A percentile compares a stretch with the other conserved stretches of the same genome.
Evolutionary conservation across 352 stramenopile genomes (phyloP).

Genomic region (Phytophthora litchii): DNA sequence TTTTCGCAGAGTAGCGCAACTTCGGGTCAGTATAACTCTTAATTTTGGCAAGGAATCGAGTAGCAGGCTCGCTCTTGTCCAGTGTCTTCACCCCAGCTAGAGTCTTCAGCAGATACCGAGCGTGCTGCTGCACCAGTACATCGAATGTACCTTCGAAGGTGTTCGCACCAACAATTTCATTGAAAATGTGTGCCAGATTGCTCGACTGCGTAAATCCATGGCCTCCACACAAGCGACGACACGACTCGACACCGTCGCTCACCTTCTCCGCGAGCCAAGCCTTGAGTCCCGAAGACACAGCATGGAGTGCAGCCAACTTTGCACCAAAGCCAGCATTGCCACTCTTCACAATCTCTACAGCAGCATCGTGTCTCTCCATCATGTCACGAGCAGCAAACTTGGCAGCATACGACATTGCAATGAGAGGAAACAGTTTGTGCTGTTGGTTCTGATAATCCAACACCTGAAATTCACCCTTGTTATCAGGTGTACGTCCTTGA

Average conservation of each 20-base stretch:
- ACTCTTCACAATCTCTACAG: constrained; percentile 25
- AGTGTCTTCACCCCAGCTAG: neutral
- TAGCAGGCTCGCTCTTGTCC: too few relatives aligned
- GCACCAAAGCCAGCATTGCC: constrained; percentile 11
- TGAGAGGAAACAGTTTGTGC: constrained; percentile 44
- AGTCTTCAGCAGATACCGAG: constrained; percentile 58
- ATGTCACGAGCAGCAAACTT: constrained; percentile 10
- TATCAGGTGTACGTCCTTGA: constrained; percentile 11
- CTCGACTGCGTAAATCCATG: constrained; percentile 29
- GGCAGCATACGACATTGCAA: constrained; percentile 51
- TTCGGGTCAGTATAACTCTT: constrained; percentile 38
- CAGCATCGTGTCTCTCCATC: constrained; percentile 20
- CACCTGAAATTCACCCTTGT: constrained; percentile 60
- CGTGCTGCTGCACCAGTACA: constrained; percentile 69
- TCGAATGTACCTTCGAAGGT: constrained; percentile 79
- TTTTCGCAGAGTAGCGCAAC: constrained; percentile 38
- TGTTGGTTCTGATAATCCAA: constrained; percentile 71
- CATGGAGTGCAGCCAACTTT: constrained; percentile 24
- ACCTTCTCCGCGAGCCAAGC: constrained; percentile 30
- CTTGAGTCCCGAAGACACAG: constrained; percentile 27
- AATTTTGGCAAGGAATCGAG: constrained; percentile 6
- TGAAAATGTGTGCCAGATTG: constrained; percentile 32
- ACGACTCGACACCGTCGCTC: constrained; percentile 31
- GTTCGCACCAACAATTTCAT: constrained; percentile 45
- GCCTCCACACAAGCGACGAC: constrained; percentile 24